A percentile compares a stretch with the other conserved stretches of the same genome.
phyloP scores from a whole-genome alignment of 225 moss, liverwort and hornwort species.

The Straminergon stramineum region DNA sequence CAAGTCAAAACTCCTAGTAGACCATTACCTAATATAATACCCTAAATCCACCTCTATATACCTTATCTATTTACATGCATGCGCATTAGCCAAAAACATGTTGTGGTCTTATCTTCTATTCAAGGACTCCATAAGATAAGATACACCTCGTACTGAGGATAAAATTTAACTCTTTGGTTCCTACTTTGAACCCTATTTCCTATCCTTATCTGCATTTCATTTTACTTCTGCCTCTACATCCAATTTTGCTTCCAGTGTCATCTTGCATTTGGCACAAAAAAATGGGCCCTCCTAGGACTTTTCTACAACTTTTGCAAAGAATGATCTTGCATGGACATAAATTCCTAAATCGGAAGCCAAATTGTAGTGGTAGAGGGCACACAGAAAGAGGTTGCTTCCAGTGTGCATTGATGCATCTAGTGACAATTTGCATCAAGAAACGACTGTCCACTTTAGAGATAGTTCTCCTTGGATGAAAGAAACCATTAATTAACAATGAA shows the following conservation, averaged over 20 bases:
- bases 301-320: slow-evolving; percentile 16
- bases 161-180: not conserved
- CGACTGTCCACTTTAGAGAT: not conserved
- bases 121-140: not conserved
- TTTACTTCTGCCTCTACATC: not conserved
- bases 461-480: not conserved
- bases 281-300: slow-evolving; percentile 17
- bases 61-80: not conserved
- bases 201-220: not conserved
- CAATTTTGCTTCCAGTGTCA: not conserved
- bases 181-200: not conserved
- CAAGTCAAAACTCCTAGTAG: not conserved
- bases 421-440: slow-evolving; percentile 29
- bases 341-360: slow-evolving; percentile 11
- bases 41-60: not conserved
- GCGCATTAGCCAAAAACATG: not conserved
- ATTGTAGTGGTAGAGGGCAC: slow-evolving; percentile 38
- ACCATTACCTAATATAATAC: not conserved
- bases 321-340: slow-evolving; percentile 35
- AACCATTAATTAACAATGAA: not conserved
- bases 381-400: slow-evolving; percentile 22
- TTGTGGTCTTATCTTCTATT: not conserved
- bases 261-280: slow-evolving; percentile 13
- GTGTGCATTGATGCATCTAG: slow-evolving; percentile 25
- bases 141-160: not conserved